These are phyloP conservation scores for Boletus rubescentipes DNA, from an alignment of 768 basidiomycete genomes.

Conservation along the genomic window DNA sequence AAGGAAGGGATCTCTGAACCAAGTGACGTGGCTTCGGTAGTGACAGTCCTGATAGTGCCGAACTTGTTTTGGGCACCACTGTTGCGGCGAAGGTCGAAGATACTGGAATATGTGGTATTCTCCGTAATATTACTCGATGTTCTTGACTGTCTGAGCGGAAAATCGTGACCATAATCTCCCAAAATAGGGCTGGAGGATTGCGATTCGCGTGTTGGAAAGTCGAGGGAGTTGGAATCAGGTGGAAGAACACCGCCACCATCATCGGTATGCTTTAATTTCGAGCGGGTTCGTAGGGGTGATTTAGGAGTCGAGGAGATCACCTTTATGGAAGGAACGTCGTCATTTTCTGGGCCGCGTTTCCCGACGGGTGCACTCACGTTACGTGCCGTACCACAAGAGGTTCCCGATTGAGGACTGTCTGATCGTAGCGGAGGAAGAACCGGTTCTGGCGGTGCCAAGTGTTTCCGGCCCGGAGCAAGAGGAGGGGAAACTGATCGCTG, in stretches of 20 bases:
- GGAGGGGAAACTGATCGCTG: constrained; percentile 40
- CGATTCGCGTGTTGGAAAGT: constrained; percentile 35
- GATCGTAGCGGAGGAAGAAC: constrained; percentile 53
- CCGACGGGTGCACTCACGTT: constrained; percentile 17
- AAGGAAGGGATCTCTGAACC: constrained; percentile 61
- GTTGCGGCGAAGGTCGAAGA: constrained; percentile 52
- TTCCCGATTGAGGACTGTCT: constrained; percentile 52
- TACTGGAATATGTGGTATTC: constrained; percentile 54
- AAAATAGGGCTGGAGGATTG: constrained; percentile 34
- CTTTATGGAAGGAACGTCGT: constrained; percentile 40
- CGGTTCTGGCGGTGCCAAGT: constrained; percentile 50
- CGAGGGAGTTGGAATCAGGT: constrained; percentile 24
- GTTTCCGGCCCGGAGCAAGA: constrained; percentile 38
- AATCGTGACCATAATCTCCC: constrained; percentile 34
- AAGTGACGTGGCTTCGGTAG: constrained; percentile 74
- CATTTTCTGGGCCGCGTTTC: constrained; percentile 32
- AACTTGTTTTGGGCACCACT: constrained; percentile 56
- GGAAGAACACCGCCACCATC: constrained; percentile 6
- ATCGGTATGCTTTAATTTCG: constrained; percentile 18
- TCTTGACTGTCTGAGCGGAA: constrained; percentile 57
- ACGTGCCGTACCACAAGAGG: constrained; percentile 34
- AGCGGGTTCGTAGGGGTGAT: constrained; percentile 51
- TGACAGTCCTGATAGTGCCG: constrained; percentile 79
- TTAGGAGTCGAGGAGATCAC: constrained; percentile 40
- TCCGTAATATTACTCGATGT: constrained; percentile 64